Base-by-base conservation (phyloP, 352 stramenopile genomes). In the Lagenidium giganteum region DNA sequence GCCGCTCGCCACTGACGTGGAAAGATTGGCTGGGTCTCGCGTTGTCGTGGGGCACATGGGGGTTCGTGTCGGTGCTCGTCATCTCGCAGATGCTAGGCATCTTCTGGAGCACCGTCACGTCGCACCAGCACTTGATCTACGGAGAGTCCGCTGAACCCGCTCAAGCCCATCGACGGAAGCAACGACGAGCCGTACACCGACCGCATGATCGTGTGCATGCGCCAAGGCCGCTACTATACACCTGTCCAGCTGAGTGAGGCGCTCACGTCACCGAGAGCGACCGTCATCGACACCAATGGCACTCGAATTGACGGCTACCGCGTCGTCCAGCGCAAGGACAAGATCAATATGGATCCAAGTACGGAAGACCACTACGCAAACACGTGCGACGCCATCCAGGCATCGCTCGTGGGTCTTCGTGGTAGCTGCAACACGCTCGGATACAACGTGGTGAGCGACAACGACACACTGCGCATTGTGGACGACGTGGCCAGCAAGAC, bases 181-280 rank as follows among this genome's bases (percentile, higher is more conserved):
- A 82, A 82, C 40, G 72, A 83, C 36, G 69, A 71, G 25, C 64
- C 61, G 7, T 72, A 64, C 30, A 65, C 64, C 0, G 72, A 83
- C 37, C 69, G 72, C 3, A 2, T 64, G 5, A n/a, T 86, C 12
- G 67, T 57, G n/a, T 83, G 72, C 38, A 52, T 63, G 3, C 51
- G 61, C 7, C 33, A 65, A 16, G 68, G 67, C 5, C 44, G 56
- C 0, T 51, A 64, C 20, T 73, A 74, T 42, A 54, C 64, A 28
- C 54, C 69, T 16, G 26, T 56, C 7, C 44, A 68, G 17, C 51
- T 82, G 6, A 62, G 56, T 22, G 47, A 67, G 17, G 46, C 61
- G 28, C 54, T 80, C 17, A 14, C 37, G 7, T 14, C 23, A 3
- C 21, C 14, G 23, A n/a, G 38, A 0, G 46, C 47, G 18, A 40